Evolutionary conservation across 2,329 filamentous ascomycete genomes (phyloP), one percentile per base, ranked within the genome.

Genomic region (Sordariomycetes sp.): DNA sequence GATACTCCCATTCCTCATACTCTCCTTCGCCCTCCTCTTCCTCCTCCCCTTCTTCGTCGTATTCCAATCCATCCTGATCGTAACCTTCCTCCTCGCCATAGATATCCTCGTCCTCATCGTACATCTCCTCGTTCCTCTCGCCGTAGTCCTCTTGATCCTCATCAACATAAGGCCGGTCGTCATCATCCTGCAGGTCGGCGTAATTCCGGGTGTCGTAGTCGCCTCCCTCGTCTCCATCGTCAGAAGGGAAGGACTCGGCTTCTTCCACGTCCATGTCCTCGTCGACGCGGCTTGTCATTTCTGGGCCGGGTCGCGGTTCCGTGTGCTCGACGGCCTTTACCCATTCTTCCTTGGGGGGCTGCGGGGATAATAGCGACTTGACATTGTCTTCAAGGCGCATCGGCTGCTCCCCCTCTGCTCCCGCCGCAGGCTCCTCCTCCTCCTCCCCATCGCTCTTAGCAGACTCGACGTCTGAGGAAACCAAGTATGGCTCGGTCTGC

Each of bases 61-160:
- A 57, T 28, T 59, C 58, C 39, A 56, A 58, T 20, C 54, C 34
- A 22, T 57, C 45, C 3, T 53, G 50, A 3, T 59, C 59, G n/a
- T 57, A 42, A 42, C 28, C 28, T 8, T 32, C 28, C 28, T 32
- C 28, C 28, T 32, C 4, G 28, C 8, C 28, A 32, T 4, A 32
- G 8, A 32, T 8, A 54, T 53, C 65, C 12, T 62, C 66, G 8
- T 64, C 62, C 20, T 64, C 59, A 10, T 68, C 64, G 35, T 61
- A 59, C n/a, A 66, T 65, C 10, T 62, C 65, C 15, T 65, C 66
- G 25, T 66, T 65, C 34, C 17, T 28, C 65, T 56, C 54, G n/a
- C 42, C 39, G 15, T 15, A 25, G n/a, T 56, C 28, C 42, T 24
- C 45, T 6, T 52, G 62, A 10, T 61, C 60, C 50, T 63, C 62